Percentiles rank a stretch among this genome's conserved stretches.
Evolutionary conservation across 2,329 filamentous ascomycete genomes (phyloP).

Genomic region (Dothideomycetes sp.): DNA sequence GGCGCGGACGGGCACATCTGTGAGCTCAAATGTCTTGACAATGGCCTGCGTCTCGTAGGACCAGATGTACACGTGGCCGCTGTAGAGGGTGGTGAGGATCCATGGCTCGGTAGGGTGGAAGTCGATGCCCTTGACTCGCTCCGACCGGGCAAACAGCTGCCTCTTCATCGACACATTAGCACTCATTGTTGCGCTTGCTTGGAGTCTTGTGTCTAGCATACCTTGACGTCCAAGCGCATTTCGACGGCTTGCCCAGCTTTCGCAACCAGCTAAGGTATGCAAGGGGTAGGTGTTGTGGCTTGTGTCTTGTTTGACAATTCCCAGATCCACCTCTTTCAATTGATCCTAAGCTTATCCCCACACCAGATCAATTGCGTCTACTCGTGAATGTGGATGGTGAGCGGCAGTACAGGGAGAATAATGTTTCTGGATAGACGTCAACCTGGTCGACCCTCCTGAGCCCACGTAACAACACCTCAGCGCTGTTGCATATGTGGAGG

Average conservation of each 20-base stretch:
- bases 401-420: too few relatives aligned
- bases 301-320: too few relatives aligned
- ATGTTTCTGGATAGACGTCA: too few relatives aligned
- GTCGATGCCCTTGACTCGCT: conserved; percentile 95
- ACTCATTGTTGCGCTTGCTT: conserved; percentile 11
- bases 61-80: conserved; percentile 98
- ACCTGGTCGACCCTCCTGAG: too few relatives aligned
- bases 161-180: conserved; percentile 46
- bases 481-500: too few relatives aligned
- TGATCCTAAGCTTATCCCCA: too few relatives aligned
- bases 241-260: conserved; percentile 15
- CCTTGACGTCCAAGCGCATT: conserved; percentile 53
- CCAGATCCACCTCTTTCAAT: too few relatives aligned
- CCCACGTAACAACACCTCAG: too few relatives aligned
- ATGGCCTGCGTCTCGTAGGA: conserved; percentile 87
- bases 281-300: conserved; percentile 16
- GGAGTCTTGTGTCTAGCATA: conserved; percentile 17
- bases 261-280: too few relatives aligned
- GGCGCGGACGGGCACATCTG: conserved; percentile 93
- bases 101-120: conserved; percentile 96
- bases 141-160: conserved; percentile 77
- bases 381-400: too few relatives aligned
- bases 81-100: conserved; percentile 91
- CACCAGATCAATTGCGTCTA: too few relatives aligned
- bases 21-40: conserved; percentile 97